Evolutionary conservation across 176 grass and related monocot genomes (phyloP).

Genomic region (Musa acuminata): DNA sequence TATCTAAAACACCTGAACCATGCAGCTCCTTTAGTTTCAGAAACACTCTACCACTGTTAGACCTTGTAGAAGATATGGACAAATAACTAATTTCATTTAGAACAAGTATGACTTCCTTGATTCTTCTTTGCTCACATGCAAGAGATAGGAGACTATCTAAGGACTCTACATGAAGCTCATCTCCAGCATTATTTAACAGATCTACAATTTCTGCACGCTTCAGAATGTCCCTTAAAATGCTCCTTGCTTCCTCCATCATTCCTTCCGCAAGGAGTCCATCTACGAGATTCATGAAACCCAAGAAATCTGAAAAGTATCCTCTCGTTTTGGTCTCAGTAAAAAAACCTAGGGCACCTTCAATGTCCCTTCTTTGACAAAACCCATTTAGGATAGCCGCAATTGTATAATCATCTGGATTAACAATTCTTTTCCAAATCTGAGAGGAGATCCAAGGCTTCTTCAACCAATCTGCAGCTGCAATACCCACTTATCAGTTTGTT

Average conservation of each 20-base stretch:
- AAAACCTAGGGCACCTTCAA: conserved; percentile 56
- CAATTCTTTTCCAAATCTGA: conserved; percentile 44
- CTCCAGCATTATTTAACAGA: conserved; percentile 57
- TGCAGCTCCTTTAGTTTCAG: conserved; percentile 31
- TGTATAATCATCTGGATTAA: conserved; percentile 59
- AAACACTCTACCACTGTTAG: conserved; percentile 20
- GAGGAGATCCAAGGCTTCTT: conserved; percentile 55
- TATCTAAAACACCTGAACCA: conserved; percentile 26
- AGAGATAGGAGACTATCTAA: conserved; percentile 51
- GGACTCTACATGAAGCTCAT: conserved; percentile 48
- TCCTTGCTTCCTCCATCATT: conserved; percentile 79
- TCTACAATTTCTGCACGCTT: conserved; percentile 44
- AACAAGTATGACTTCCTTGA: conserved; percentile 56
- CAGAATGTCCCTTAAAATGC: conserved; percentile 67
- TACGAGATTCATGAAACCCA: conserved; percentile 63
- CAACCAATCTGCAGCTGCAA: conserved; percentile 58
- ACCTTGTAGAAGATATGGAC: conserved; percentile 36
- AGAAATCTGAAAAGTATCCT: conserved; percentile 55
- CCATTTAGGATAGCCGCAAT: conserved; percentile 60
- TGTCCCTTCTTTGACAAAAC: conserved; percentile 53
- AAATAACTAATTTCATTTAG: conserved; percentile 60
- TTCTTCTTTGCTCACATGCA: conserved; percentile 72
- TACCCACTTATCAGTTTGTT: conserved; percentile 72
- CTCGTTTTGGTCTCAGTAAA: conserved; percentile 44
- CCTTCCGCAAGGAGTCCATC: conserved; percentile 73